Evolutionary conservation across 768 basidiomycete genomes (phyloP).

Genomic region (Cantharellus cinnabarinus): DNA sequence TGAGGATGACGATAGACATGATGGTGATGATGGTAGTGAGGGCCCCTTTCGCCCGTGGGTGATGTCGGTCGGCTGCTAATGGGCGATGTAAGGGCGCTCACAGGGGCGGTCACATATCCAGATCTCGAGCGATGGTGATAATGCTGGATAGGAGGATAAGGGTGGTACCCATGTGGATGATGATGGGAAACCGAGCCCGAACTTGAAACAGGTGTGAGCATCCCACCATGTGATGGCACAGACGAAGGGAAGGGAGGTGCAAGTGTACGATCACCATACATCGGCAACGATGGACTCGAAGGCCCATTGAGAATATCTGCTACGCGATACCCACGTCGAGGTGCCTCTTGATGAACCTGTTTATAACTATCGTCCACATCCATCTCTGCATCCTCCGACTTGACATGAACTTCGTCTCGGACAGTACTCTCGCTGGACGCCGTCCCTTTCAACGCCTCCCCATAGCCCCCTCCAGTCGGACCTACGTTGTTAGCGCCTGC

Average conservation of each 20-base stretch:
- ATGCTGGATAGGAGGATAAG: not conserved
- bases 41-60: not conserved
- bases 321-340: not conserved
- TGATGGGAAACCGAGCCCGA: not conserved
- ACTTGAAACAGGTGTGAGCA: not conserved
- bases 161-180: not conserved
- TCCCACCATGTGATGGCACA: not conserved
- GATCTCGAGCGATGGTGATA: not conserved
- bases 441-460: no score
- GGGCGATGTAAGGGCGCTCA: not conserved
- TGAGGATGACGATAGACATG: not conserved
- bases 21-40: not conserved
- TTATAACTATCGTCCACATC: not conserved
- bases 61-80: not conserved
- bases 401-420: not conserved
- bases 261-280: not conserved
- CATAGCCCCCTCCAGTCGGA: no score
- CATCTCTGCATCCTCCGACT: not conserved
- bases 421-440: not conserved
- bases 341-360: not conserved
- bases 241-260: not conserved
- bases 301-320: not conserved
- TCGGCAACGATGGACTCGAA: not conserved
- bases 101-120: slow-evolving; percentile 1
- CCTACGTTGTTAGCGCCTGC: no score